Evolutionary conservation across 306 rosid species (phyloP).

Genomic region (Inga leiocalycina): DNA sequence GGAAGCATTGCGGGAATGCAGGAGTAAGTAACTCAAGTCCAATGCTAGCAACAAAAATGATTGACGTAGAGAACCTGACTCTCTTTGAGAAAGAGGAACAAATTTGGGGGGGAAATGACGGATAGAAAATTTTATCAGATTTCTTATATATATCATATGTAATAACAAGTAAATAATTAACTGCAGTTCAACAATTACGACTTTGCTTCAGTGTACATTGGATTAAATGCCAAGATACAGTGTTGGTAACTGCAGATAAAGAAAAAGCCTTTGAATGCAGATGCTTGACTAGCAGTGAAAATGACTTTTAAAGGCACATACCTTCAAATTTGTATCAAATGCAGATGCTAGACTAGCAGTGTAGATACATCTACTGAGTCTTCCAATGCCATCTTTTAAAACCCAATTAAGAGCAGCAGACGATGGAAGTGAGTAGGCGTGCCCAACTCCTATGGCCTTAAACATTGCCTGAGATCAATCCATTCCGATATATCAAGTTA

Average conservation of each 20-base stretch:
- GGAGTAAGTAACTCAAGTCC: slow-evolving; percentile 95
- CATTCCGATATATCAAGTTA: slow-evolving; percentile 38
- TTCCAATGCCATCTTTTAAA: slow-evolving; percentile 91
- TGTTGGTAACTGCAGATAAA: slow-evolving; percentile 26
- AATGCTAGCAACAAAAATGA: slow-evolving; percentile 74
- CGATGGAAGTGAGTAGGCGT: slow-evolving; percentile 78
- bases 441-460: slow-evolving; percentile 89
- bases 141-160: not conserved
- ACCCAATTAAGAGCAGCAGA: slow-evolving; percentile 97
- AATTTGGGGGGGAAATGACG: not conserved
- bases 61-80: slow-evolving; percentile 81
- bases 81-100: slow-evolving; percentile 58
- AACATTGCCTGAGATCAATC: slow-evolving; percentile 80
- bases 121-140: slow-evolving; percentile 19
- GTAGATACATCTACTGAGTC: slow-evolving; percentile 81
- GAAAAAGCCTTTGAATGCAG: not conserved
- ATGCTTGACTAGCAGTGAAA: not conserved
- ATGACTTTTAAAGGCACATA: slow-evolving; percentile 33
- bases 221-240: slow-evolving; percentile 33
- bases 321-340: slow-evolving; percentile 93
- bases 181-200: slow-evolving; percentile 42
- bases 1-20: slow-evolving; percentile 65
- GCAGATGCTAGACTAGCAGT: slow-evolving; percentile 90
- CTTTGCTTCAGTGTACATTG: slow-evolving; percentile 29
- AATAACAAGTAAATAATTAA: slow-evolving; percentile 13